Conservation (phyloP, 352 stramenopile genomes). For the Globisporangium ultimum region DNA sequence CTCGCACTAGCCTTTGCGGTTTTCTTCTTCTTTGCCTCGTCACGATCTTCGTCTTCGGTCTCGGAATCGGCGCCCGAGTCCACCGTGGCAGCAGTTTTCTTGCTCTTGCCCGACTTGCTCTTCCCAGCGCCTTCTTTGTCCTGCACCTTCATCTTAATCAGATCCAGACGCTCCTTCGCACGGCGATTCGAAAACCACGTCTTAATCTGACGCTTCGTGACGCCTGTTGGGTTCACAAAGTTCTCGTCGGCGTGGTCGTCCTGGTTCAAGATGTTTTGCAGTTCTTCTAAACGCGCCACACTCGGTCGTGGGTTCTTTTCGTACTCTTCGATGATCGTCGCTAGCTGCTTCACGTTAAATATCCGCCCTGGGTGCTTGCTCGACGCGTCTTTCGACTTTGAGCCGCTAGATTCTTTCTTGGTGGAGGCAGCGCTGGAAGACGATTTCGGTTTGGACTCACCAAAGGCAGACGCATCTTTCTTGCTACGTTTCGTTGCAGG, state of each 20-base stretch:
- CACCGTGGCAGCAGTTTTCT: constrained; percentile 7
- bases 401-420: constrained; percentile 9
- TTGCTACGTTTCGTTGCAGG: constrained; percentile 25
- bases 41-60: constrained; percentile 33
- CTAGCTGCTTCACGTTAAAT: constrained; percentile 85
- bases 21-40: constrained; percentile 16
- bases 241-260: constrained; percentile 63
- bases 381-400: constrained; percentile 9
- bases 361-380: constrained; percentile 56
- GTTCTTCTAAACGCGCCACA: constrained; percentile 57
- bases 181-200: constrained; percentile 83
- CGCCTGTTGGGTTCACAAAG: constrained; percentile 31
- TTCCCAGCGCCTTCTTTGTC: constrained; percentile 21
- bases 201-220: constrained; percentile 83
- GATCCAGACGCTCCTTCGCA: constrained; percentile 72
- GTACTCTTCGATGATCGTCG: constrained; percentile 82
- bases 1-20: neutral
- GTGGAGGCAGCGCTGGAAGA: constrained; percentile 4
- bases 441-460: neutral
- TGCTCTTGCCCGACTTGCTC: constrained; percentile 8
- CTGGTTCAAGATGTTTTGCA: constrained; percentile 71
- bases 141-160: constrained; percentile 79
- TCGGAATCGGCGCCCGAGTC: constrained; percentile 42
- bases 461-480: constrained; percentile 19
- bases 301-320: constrained; percentile 76